Evolutionary conservation across 1,284 basidiomycete species (phyloP), one percentile per base, ranked within the genome.

Genomic region (Prillingera fragicola): DNA sequence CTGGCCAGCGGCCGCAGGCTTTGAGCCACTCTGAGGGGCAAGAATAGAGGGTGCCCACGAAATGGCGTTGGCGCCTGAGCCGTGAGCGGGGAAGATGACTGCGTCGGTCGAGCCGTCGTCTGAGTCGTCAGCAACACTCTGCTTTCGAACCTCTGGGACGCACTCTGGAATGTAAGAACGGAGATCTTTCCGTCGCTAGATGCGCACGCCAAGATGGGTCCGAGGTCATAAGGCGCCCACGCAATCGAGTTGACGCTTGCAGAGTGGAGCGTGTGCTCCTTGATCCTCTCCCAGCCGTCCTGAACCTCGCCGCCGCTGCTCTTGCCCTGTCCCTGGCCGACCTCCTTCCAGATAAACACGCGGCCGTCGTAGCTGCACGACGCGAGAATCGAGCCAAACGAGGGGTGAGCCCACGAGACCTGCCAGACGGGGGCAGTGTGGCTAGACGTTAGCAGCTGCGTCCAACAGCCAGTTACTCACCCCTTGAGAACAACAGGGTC

Each of bases 361-460:
- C 95, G 90, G 41, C 94, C 94, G 60, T 98, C 94, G 70, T 97
- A 98, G 5, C 92, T 96, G 68, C 89, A 95, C 26, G 89, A 94
- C 15, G 94, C 94, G 38, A 98, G 82, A 63, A 98, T 95, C 54
- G 87, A 84, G 1, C 94, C 94, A 59, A 89, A 92, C 68, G 90
- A 92, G 7, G 95, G 94, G 63, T 98, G 92, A 7, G 88, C 94
- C 95, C 94, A 98, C n/a, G 91, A 82, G 37, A 98, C 84, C 69
- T 95, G 91, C 92, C 94, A 97, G 27, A 98, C 90, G 4, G 94
- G 94, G 14, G 92, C 91, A 12, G 90, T 89, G 72, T 97, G 95
- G 39, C 90, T 75, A 43, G 6, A 18, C 3, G 19, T 22, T 8
- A 14, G 19, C 18, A 22, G 14, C 33, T 34, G 5, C 33, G 8